phyloP scores from a whole-genome alignment of 75 land plant species.

The Cunninghamia lanceolata region DNA sequence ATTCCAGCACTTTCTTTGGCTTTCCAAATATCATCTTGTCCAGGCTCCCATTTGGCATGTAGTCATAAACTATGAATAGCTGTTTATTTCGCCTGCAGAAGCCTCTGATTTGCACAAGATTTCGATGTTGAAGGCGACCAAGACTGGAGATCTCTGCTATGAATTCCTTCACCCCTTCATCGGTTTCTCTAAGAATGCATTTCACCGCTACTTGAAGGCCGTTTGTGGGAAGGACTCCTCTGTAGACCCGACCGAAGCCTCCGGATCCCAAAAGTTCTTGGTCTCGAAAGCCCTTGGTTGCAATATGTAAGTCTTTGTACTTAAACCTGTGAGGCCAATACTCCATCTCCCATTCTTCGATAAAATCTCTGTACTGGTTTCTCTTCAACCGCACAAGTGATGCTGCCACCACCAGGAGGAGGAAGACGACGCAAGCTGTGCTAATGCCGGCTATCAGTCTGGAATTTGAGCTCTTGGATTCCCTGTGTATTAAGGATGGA shows the following conservation, averaged over 20 bases:
- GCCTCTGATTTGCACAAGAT: conserved; percentile 56
- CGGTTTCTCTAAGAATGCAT: conserved; percentile 34
- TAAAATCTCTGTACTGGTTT: background rate
- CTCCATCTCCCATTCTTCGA: conserved; percentile 43
- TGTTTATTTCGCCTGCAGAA: conserved; percentile 39
- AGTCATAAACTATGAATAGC: conserved; percentile 47
- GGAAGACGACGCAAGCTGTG: too few species aligned
- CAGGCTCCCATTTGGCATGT: conserved; percentile 56
- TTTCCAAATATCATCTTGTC: conserved; percentile 33
- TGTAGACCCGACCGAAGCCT: conserved; percentile 50
- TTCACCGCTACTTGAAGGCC: conserved; percentile 45
- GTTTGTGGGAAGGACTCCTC: conserved; percentile 21
- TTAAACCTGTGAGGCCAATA: conserved; percentile 36
- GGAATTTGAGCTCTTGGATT: too few species aligned
- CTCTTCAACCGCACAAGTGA: background rate
- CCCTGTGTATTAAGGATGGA: background rate
- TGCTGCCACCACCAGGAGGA: background rate
- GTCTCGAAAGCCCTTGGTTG: conserved; percentile 45
- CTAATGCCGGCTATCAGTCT: background rate
- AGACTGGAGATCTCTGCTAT: conserved; percentile 54
- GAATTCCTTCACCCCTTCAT: conserved; percentile 59
- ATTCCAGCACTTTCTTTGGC: conserved; percentile 10
- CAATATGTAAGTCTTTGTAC: conserved; percentile 37
- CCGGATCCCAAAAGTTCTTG: conserved; percentile 37
- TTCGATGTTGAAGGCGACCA: conserved; percentile 58